phyloP scores from a whole-genome alignment of 78 protist genomes.

The Guillardia theta region DNA sequence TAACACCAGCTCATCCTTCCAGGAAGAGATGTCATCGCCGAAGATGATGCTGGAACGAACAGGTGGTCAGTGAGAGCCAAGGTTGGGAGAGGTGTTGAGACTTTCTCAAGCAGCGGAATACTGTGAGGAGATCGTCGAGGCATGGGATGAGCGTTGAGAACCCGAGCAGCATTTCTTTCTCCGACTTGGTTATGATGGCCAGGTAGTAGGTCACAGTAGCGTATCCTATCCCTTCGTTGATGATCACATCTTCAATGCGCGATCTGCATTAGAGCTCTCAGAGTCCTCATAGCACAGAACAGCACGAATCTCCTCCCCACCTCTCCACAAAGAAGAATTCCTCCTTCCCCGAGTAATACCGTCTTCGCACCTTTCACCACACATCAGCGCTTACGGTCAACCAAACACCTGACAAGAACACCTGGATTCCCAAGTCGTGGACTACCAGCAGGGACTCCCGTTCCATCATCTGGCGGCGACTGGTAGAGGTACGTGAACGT shows the following conservation, averaged over 20 bases:
- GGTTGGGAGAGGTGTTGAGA: not conserved
- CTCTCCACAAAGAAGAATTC: not conserved
- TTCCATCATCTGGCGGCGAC: no score
- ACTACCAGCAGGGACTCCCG: not conserved
- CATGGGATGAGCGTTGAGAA: not conserved
- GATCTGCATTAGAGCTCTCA: not conserved
- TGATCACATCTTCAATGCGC: not conserved
- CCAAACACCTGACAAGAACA: not conserved
- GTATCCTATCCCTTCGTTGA: not conserved
- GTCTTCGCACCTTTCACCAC: not conserved
- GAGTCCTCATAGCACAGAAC: not conserved
- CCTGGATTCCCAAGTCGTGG: not conserved
- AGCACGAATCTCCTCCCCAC: not conserved
- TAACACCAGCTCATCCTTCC: no score
- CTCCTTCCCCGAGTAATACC: not conserved
- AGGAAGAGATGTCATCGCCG: not conserved
- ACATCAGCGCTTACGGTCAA: not conserved
- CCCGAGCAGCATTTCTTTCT: not conserved
- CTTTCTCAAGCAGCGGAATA: not conserved
- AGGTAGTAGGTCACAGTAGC: not conserved
- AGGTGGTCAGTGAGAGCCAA: not conserved
- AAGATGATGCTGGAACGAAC: not conserved
- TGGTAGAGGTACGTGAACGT: no score
- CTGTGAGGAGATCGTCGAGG: not conserved
- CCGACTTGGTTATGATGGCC: not conserved